Conservation (phyloP, 192 early-diverging fungal species). For the Backusella liffmaniae region DNA sequence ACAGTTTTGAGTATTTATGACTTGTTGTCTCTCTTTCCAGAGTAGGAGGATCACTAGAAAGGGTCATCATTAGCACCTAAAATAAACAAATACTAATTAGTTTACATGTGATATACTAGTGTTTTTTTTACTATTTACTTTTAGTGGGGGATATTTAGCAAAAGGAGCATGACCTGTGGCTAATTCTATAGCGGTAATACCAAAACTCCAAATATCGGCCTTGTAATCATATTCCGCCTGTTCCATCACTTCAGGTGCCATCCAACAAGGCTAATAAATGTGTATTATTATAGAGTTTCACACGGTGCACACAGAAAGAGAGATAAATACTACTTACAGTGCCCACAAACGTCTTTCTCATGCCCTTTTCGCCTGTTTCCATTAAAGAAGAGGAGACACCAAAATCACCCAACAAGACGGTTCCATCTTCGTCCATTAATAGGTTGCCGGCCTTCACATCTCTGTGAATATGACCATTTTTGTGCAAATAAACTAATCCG, state of each 20-base stretch:
- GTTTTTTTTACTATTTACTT: slow-evolving; percentile 38
- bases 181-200: slow-evolving; percentile 85
- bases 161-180: slow-evolving; percentile 90
- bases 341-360: slow-evolving; percentile 71
- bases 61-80: slow-evolving; percentile 76
- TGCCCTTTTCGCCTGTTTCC: slow-evolving; percentile 61
- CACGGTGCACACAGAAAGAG: neutral
- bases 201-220: slow-evolving; percentile 93
- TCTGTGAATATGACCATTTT: slow-evolving; percentile 67
- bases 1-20: slow-evolving; percentile 72
- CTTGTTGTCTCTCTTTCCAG: slow-evolving; percentile 71
- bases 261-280: slow-evolving; percentile 51
- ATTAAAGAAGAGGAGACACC: slow-evolving; percentile 67
- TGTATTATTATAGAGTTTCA: neutral
- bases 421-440: slow-evolving; percentile 64
- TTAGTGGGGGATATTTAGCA: slow-evolving; percentile 85
- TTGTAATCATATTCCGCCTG: slow-evolving; percentile 87
- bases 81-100: neutral
- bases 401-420: slow-evolving; percentile 65
- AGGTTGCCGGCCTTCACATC: slow-evolving; percentile 75
- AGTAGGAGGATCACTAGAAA: slow-evolving; percentile 85
- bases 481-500: slow-evolving; percentile 64
- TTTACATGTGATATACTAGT: neutral
- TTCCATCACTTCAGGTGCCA: slow-evolving; percentile 88
- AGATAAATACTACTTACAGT: slow-evolving; percentile 42